Evolutionary conservation across 2,329 filamentous ascomycete genomes (phyloP), one percentile per base, ranked within the genome.

Genomic region (Colletotrichum ledebouriae): DNA sequence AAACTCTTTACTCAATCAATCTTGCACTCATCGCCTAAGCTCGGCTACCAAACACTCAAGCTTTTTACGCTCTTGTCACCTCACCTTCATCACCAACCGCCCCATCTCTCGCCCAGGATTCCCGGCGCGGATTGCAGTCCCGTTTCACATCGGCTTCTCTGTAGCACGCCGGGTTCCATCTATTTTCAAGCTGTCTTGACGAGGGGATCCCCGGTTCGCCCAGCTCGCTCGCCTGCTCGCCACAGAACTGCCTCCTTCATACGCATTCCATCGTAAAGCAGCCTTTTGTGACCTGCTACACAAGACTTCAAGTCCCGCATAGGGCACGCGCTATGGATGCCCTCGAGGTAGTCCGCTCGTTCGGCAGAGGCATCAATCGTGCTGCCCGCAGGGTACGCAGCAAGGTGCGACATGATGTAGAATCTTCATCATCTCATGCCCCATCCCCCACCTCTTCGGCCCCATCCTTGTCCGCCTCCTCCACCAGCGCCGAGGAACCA

Each of bases 151-250:
- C 66, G 17, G 47, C 42, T 25, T 56, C 62, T 66, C 61, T 69
- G 66, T 41, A 60, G 66, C 62, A 69, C 66, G 61, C 66, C 61
- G 61, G 66, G 66, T 69, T 69, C 61, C 66, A 69, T 42, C 49
- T 56, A 66, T 61, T 69, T 69, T 66, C 66, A 69, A 69, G 17
- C 47, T 17, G 20, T 49, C 29, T 39, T 69, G 66, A 69, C 66
- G 61, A 65, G 56, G 66, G 61, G 25, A 60, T 66, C 61, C 66
- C 61, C 66, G 55, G 61, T 69, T 29, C 29, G 29, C 29, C 29
- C 29, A 7, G 29, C 29, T 29, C 29, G 29, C 29, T 2, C 29
- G 3, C 4, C 25, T 17, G 17, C 17, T 17, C 61, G 66, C 55
- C 61, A 55, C 29, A 29, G 29, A 29, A 29, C 29, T 29, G 29